Evolutionary conservation across 305 asterid species (phyloP).

Genomic region (Ruellia speciosa): DNA sequence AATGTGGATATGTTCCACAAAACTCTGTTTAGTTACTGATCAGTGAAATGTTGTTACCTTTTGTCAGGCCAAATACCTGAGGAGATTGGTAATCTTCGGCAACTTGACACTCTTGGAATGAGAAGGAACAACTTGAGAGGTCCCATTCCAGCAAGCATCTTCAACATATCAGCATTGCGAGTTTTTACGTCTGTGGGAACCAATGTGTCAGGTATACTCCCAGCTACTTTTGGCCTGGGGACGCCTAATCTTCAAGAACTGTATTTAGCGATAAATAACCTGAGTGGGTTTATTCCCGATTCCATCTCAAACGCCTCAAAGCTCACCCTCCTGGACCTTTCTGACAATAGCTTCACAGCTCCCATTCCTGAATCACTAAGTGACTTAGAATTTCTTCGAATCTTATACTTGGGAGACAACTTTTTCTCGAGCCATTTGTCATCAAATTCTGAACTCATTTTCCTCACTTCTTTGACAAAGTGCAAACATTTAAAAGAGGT

Average conservation of each 20-base stretch:
- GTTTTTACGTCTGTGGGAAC: not conserved
- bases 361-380: slow-evolving; percentile 31
- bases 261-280: slow-evolving; percentile 17
- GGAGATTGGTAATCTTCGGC: slow-evolving; percentile 20
- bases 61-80: slow-evolving; percentile 16
- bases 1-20: not conserved
- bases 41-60: not conserved
- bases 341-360: slow-evolving; percentile 26
- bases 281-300: slow-evolving; percentile 24
- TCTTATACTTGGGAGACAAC: slow-evolving; percentile 16
- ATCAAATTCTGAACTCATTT: slow-evolving; percentile 17
- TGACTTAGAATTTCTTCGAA: slow-evolving; percentile 20
- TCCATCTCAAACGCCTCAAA: slow-evolving; percentile 27
- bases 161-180: slow-evolving; percentile 20
- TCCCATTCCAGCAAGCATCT: slow-evolving; percentile 16
- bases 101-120: slow-evolving; percentile 17
- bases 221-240: slow-evolving; percentile 13
- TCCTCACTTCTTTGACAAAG: slow-evolving; percentile 30
- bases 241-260: slow-evolving; percentile 22
- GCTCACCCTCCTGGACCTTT: slow-evolving; percentile 24
- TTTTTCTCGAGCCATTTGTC: slow-evolving; percentile 9
- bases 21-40: not conserved
- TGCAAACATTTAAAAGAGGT: slow-evolving; percentile 21
- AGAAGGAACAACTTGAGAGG: not conserved
- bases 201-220: slow-evolving; percentile 17